Conservation (phyloP, 2,329 filamentous ascomycete species). For the Sarocladium brachiariae region DNA sequence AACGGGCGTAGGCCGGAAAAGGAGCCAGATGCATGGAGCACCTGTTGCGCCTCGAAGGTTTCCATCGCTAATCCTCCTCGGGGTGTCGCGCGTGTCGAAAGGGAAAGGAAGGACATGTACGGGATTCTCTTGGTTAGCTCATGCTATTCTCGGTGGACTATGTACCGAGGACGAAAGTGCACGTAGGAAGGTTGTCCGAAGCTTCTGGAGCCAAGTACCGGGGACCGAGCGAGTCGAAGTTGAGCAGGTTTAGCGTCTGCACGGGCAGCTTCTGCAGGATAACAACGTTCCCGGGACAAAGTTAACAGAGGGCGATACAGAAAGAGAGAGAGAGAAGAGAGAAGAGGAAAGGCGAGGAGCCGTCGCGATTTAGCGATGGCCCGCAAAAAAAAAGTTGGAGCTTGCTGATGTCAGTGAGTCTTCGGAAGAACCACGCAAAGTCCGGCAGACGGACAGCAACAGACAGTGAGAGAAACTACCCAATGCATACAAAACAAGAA, state of each 20-base stretch:
- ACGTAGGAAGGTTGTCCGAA: not conserved
- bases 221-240: not conserved
- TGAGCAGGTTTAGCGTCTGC: too few relatives aligned
- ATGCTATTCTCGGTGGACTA: not conserved
- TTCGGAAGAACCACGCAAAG: not conserved
- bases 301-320: too few relatives aligned
- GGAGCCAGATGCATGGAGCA: slow-evolving; percentile 50
- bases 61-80: not conserved
- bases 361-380: slow-evolving; percentile 1
- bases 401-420: slow-evolving; percentile 5
- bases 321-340: not conserved
- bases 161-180: not conserved
- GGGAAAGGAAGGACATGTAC: not conserved
- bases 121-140: not conserved
- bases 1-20: slow-evolving; percentile 51
- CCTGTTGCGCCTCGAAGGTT: slow-evolving; percentile 31
- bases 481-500: not conserved
- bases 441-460: not conserved
- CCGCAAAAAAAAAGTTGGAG: not conserved
- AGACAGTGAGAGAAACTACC: not conserved
- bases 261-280: too few relatives aligned
- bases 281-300: too few relatives aligned
- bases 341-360: not conserved
- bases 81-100: too few relatives aligned
- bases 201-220: not conserved